Conservation (phyloP, 768 basidiomycete genomes). For the Hygrocybe punicea region DNA sequence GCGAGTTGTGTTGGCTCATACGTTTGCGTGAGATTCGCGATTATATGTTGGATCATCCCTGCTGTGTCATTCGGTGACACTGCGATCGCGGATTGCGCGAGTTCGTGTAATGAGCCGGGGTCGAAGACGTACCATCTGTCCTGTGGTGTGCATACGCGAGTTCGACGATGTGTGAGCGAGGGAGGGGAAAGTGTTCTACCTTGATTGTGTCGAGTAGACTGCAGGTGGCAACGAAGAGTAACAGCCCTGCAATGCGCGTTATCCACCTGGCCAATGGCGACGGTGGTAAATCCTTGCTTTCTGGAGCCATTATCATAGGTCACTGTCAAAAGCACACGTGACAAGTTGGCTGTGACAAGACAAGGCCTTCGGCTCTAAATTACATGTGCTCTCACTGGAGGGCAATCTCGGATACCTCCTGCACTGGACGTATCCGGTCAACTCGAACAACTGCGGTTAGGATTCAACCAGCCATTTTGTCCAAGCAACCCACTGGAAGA, state of each 20-base stretch:
- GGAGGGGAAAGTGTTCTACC: conserved; percentile 33
- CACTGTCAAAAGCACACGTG: too few relatives aligned
- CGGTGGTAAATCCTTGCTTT: background rate
- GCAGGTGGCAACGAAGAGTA: conserved; percentile 39
- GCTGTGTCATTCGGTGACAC: conserved; percentile 55
- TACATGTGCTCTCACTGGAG: too few relatives aligned
- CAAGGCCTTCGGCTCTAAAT: too few relatives aligned
- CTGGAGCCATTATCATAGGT: background rate
- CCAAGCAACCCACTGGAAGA: too few relatives aligned
- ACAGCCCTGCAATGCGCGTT: conserved; percentile 32
- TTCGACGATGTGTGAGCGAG: background rate
- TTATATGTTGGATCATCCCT: conserved; percentile 77
- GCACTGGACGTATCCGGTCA: too few relatives aligned
- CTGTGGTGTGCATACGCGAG: conserved; percentile 37
- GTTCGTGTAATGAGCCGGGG: conserved; percentile 63
- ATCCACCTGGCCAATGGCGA: conserved; percentile 32
- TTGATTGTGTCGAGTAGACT: conserved; percentile 61
- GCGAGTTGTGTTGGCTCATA: conserved; percentile 59
- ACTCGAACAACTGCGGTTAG: too few relatives aligned
- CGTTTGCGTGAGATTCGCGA: conserved; percentile 70
- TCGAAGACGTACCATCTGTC: conserved; percentile 86
- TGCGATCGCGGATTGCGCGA: conserved; percentile 72
- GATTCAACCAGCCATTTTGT: too few relatives aligned
- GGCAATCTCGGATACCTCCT: too few relatives aligned
- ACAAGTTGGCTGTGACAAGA: too few relatives aligned